phyloP scores from a whole-genome alignment of 805 yeast genomes.

The Myxozyma geophila region DNA sequence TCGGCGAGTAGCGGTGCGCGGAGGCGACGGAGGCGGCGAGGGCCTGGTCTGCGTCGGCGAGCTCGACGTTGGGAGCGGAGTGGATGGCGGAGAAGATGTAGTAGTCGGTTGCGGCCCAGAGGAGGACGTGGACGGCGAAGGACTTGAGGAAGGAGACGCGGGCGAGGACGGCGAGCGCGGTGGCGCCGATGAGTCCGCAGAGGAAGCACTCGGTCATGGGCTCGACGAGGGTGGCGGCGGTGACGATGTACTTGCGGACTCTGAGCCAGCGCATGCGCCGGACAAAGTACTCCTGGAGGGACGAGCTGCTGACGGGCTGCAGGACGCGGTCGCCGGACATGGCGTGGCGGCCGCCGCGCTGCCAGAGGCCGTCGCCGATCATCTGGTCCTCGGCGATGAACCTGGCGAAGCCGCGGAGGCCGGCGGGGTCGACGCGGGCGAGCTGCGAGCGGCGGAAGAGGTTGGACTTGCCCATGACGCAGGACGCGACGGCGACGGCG shows the following conservation, averaged over 20 bases:
- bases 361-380: conserved; percentile 88
- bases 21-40: conserved; percentile 17
- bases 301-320: conserved; percentile 63
- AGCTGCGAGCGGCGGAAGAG: conserved; percentile 70
- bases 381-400: conserved; percentile 92
- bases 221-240: conserved; percentile 80
- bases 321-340: conserved; percentile 77
- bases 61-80: conserved; percentile 40
- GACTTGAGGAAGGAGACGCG: conserved; percentile 47
- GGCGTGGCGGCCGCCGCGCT: conserved; percentile 66
- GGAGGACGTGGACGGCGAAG: conserved; percentile 56
- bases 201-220: conserved; percentile 82
- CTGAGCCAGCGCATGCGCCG: conserved; percentile 85
- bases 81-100: conserved; percentile 57
- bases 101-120: conserved; percentile 72
- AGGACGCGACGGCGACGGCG: conserved; percentile 75
- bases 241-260: conserved; percentile 85
- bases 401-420: conserved; percentile 71
- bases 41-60: conserved; percentile 32
- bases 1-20: conserved; percentile 39
- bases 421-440: conserved; percentile 46
- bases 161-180: conserved; percentile 56
- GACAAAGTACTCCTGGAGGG: conserved; percentile 59
- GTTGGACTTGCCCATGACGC: conserved; percentile 90
- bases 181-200: conserved; percentile 68